phyloP scores from a whole-genome alignment of 2,329 filamentous ascomycete species.

The Cladosporium sp. region DNA sequence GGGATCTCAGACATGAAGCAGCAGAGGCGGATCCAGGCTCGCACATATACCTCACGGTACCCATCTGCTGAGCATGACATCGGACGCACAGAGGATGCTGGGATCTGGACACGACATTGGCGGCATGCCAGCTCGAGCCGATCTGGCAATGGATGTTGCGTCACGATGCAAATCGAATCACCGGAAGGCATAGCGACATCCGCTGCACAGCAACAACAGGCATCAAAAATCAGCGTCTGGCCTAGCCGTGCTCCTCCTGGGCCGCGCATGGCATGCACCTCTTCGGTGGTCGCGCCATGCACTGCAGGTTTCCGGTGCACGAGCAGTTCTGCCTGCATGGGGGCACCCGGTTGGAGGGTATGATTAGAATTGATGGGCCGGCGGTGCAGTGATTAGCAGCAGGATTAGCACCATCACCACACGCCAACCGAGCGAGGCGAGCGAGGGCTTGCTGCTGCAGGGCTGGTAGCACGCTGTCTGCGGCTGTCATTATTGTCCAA shows the following conservation, averaged over 20 bases:
- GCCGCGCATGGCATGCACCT: background rate
- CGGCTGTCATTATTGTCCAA: background rate
- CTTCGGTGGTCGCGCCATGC: conserved; percentile 10
- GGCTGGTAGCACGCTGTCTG: conserved; percentile 1
- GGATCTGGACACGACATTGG: conserved; percentile 10
- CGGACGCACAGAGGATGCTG: background rate
- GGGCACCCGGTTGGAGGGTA: conserved; percentile 20
- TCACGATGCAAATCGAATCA: conserved; percentile 20
- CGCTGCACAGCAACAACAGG: conserved; percentile 11
- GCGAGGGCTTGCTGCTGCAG: conserved; percentile 11
- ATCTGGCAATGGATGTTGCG: conserved; percentile 1
- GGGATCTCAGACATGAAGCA: background rate
- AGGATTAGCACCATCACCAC: background rate
- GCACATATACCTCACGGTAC: conserved; percentile 6
- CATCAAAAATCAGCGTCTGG: background rate
- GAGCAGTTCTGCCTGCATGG: conserved; percentile 11
- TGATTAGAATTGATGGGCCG: conserved; percentile 3
- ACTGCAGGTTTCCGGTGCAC: conserved; percentile 12
- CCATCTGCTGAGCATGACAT: background rate
- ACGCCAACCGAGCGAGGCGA: conserved; percentile 5
- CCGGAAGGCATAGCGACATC: conserved; percentile 15
- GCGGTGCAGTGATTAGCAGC: background rate
- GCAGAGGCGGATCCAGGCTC: conserved; percentile 2
- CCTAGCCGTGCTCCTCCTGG: conserved; percentile 10
- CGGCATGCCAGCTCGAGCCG: background rate